phyloP scores from a whole-genome alignment of 179 eudicot species.

The Amaranthus tricolor region DNA sequence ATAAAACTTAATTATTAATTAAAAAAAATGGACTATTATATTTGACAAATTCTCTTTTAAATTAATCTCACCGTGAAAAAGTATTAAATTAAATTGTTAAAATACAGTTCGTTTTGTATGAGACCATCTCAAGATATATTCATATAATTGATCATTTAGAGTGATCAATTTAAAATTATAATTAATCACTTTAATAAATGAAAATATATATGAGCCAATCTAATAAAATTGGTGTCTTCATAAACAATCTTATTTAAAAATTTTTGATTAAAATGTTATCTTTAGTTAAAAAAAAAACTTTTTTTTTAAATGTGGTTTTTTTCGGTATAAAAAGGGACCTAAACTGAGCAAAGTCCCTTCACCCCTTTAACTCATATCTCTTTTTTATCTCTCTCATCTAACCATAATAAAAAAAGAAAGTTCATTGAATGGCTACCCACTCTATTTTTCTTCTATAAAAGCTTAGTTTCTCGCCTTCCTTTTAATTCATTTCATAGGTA shows the following conservation, averaged over 20 bases:
- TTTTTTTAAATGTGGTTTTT: too few species aligned
- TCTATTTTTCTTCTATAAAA: slow-evolving; percentile 19
- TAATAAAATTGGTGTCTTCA: too few species aligned
- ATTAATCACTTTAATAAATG: too few species aligned
- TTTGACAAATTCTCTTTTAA: too few species aligned
- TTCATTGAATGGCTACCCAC: slow-evolving; percentile 29
- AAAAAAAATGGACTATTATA: too few species aligned
- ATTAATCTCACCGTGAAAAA: background rate
- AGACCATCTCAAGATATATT: too few species aligned
- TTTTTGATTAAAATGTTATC: background rate
- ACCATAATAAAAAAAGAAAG: background rate
- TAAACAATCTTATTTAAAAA: background rate
- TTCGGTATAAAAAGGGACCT: slow-evolving; percentile 11
- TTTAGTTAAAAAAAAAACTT: too few species aligned
- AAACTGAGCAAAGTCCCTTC: background rate
- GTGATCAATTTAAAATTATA: too few species aligned
- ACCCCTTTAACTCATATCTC: background rate
- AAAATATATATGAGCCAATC: too few species aligned
- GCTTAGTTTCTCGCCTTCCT: background rate
- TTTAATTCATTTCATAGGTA: background rate
- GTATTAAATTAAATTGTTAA: background rate
- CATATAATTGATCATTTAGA: too few species aligned
- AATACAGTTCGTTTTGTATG: too few species aligned
- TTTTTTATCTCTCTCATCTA: background rate
- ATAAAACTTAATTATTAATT: too few species aligned